These are phyloP conservation scores for Dysphania ambrosioides DNA, from an alignment of 148 eudicot species.

Conservation along the genomic window DNA sequence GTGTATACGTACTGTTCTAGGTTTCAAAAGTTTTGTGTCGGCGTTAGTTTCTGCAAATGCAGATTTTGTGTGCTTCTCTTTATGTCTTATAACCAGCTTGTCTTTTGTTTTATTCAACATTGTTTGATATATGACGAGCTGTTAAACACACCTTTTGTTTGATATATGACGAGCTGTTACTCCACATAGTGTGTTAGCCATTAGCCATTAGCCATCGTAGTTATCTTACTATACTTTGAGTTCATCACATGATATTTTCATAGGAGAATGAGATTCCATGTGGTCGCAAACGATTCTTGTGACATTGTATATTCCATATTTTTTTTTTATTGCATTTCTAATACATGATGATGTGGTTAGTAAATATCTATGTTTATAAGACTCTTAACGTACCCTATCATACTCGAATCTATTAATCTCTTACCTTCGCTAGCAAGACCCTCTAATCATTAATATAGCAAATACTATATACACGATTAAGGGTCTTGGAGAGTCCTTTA, in stretches of 20 bases:
- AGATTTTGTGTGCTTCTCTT: background rate
- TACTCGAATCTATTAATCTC: too few relatives aligned
- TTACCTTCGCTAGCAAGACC: too few relatives aligned
- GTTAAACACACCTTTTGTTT: background rate
- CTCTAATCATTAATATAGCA: too few relatives aligned
- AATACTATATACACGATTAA: too few relatives aligned
- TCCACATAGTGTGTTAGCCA: too few relatives aligned
- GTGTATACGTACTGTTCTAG: too few relatives aligned
- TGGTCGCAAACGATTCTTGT: background rate
- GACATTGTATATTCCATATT: background rate
- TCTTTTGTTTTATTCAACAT: background rate
- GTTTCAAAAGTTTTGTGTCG: background rate
- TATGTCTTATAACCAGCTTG: background rate
- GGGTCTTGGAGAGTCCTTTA: too few relatives aligned
- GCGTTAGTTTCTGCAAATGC: background rate
- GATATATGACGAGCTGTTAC: too few relatives aligned
- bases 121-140: too few relatives aligned
- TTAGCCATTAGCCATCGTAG: background rate
- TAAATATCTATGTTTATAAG: background rate
- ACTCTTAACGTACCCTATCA: too few relatives aligned
- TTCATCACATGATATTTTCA: background rate
- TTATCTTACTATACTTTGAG: background rate
- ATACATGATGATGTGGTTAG: conserved; percentile 6
- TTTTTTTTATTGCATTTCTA: background rate
- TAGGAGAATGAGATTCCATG: background rate